phyloP scores from a whole-genome alignment of 2,329 filamentous ascomycete species.

The Calonectria honghensis region DNA sequence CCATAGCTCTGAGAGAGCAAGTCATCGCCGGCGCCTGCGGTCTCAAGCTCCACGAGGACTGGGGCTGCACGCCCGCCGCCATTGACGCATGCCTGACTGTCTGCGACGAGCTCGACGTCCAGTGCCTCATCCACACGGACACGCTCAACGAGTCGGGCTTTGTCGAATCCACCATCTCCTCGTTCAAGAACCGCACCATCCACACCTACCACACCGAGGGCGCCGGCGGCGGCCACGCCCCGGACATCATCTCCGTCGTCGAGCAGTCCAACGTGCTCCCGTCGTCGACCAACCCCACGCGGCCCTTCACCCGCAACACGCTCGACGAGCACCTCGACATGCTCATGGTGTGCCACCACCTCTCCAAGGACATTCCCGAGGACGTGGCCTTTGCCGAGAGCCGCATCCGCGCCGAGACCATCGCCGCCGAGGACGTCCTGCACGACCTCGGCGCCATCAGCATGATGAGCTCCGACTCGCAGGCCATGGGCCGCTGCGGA shows the following conservation, averaged over 20 bases:
- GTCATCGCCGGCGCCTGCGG: constrained; percentile 89
- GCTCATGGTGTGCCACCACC: constrained; percentile 98
- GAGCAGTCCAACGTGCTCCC: constrained; percentile 92
- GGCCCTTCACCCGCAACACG: constrained; percentile 93
- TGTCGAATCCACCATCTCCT: constrained; percentile 91
- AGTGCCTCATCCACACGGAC: constrained; percentile 96
- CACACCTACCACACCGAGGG: constrained; percentile 99
- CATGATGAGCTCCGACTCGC: constrained; percentile 97
- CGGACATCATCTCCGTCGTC: constrained; percentile 96
- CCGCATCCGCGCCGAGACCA: constrained; percentile 95
- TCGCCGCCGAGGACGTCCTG: constrained; percentile 95
- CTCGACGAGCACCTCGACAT: constrained; percentile 98
- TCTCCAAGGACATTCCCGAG: constrained; percentile 94
- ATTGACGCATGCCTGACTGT: constrained; percentile 91
- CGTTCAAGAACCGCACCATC: constrained; percentile 90
- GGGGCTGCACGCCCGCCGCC: constrained; percentile 92
- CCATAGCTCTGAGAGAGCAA: constrained; percentile 84
- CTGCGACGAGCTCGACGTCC: constrained; percentile 93
- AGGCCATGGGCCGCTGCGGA: constrained; percentile 97
- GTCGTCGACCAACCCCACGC: constrained; percentile 92
- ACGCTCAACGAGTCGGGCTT: constrained; percentile 98
- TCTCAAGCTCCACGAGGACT: constrained; percentile 96
- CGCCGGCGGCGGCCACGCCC: constrained; percentile 94
- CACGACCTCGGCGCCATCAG: constrained; percentile 96
- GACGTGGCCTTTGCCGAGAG: constrained; percentile 97